A percentile compares a stretch with the other conserved stretches of the same genome.
phyloP scores from a whole-genome alignment of 345 rosid genomes.

The Melastoma malabathricum region DNA sequence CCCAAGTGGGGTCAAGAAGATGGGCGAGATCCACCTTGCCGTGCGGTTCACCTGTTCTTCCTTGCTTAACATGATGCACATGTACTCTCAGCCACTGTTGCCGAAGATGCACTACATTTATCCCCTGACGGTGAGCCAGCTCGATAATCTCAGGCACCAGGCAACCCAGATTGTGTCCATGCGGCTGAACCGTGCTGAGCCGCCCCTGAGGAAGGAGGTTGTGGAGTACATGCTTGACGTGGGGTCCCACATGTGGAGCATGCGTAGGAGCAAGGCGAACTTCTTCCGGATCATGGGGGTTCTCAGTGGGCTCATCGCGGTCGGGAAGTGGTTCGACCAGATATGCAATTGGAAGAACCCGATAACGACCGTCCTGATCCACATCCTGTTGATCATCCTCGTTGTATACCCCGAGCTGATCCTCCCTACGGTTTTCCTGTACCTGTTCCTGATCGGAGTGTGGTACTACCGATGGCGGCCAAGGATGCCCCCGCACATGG shows the following conservation, averaged over 20 bases:
- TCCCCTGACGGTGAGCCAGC: constrained; percentile 82
- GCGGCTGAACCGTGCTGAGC: constrained; percentile 82
- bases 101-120: constrained; percentile 89
- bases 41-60: constrained; percentile 84
- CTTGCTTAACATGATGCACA: constrained; percentile 81
- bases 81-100: constrained; percentile 66
- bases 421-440: constrained; percentile 76
- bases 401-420: constrained; percentile 84
- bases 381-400: constrained; percentile 70
- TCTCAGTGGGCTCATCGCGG: constrained; percentile 59
- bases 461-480: constrained; percentile 95
- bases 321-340: constrained; percentile 91
- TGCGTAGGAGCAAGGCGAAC: constrained; percentile 95
- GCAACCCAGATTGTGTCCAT: constrained; percentile 74
- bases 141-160: constrained; percentile 78
- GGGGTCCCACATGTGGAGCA: constrained; percentile 96
- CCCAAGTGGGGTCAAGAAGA: constrained; percentile 73
- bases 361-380: constrained; percentile 72
- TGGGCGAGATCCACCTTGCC: constrained; percentile 91
- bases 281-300: constrained; percentile 84
- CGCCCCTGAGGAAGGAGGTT: constrained; percentile 75
- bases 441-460: constrained; percentile 81
- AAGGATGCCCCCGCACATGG: constrained; percentile 94
- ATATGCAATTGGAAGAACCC: constrained; percentile 90
- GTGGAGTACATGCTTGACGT: constrained; percentile 95